Conservation (phyloP, 2,329 filamentous ascomycete genomes). For the Ascochyta lentis region DNA sequence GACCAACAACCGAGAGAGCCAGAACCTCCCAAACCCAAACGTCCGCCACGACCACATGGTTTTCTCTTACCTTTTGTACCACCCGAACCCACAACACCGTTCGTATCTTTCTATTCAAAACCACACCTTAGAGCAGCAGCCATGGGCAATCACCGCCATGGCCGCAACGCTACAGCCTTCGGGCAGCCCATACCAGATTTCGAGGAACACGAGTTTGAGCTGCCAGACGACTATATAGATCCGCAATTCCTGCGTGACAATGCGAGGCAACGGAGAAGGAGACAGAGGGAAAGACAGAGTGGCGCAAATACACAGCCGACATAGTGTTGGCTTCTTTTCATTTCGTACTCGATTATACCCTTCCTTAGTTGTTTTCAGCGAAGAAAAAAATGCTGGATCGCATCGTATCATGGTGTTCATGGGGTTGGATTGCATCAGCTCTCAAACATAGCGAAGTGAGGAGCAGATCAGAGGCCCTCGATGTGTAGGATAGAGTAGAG, state of each 20-base stretch:
- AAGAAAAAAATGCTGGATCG: neutral
- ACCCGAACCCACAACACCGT: slow-evolving; percentile 62
- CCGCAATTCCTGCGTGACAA: slow-evolving; percentile 59
- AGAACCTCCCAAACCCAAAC: slow-evolving; percentile 37
- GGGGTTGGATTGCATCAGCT: neutral
- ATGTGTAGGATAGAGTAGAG: slow-evolving; percentile 7
- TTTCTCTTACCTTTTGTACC: slow-evolving; percentile 38
- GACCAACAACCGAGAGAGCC: slow-evolving; percentile 56
- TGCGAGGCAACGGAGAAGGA: slow-evolving; percentile 68
- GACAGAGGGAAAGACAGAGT: slow-evolving; percentile 63
- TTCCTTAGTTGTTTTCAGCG: neutral
- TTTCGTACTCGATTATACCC: slow-evolving; percentile 21
- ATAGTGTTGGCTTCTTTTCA: slow-evolving; percentile 5
- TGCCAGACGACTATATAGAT: slow-evolving; percentile 70
- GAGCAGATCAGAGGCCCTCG: neutral
- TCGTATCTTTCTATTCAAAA: slow-evolving; percentile 87
- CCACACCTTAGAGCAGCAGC: slow-evolving; percentile 80
- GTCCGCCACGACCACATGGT: slow-evolving; percentile 41
- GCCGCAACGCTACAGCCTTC: slow-evolving; percentile 78
- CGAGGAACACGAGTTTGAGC: slow-evolving; percentile 72
- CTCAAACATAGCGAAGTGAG: neutral
- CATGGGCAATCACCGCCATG: slow-evolving; percentile 73
- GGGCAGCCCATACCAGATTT: slow-evolving; percentile 80
- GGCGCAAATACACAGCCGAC: slow-evolving; percentile 15
- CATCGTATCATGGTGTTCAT: neutral